Base-by-base conservation (phyloP, 805 yeast species). In the Yamadazyma sp. region DNA sequence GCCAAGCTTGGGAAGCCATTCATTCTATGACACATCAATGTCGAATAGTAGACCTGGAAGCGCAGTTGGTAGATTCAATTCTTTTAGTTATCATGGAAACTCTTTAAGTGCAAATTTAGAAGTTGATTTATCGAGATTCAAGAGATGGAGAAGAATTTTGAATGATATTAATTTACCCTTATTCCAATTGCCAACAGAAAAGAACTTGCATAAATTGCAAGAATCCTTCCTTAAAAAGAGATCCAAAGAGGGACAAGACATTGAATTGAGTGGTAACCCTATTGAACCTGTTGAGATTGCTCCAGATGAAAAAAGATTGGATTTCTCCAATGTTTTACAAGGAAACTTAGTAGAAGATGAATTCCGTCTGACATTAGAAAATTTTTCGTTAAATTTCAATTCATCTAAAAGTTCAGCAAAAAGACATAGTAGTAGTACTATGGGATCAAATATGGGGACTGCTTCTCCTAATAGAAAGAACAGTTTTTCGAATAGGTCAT, bases 171-270 rank as follows among this genome's bases (percentile, higher is more conserved):
- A 48, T 13, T 48, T 76, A 23, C 82, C 82, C 3, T 50, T 74
- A 16, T 75, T 64, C 48, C 44, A 47, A 16, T 52, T 76, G 18
- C 79, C 80, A 1, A 54, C 60, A 2, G 66, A 60, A 12, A 55
- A 49, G 12, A 62, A 56, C 32, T 49, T 58, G 8, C 38, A 46
- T 13, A 43, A 45, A 30, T 36, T 46, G 17, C 60, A 55, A 38
- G 31, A 33, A 15, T 11, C 9, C 10, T 22, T 22, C 23, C 32
- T 53, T 9, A 31, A 34, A 16, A 37, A 44, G 10, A 42, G 42
- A 35, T 18, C 44, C 17, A 42, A 45, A 21, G 29, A 20, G 16
- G 11, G 24, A 4, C 16, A 23, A 11, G 14, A 18, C 19, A 16
- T 10, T 20, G 13, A 12, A 14, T 35, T 34, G 14, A 26, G 22